Evolutionary conservation across 306 rosid species (phyloP).

Genomic region (Trichosanthes cucumerina): DNA sequence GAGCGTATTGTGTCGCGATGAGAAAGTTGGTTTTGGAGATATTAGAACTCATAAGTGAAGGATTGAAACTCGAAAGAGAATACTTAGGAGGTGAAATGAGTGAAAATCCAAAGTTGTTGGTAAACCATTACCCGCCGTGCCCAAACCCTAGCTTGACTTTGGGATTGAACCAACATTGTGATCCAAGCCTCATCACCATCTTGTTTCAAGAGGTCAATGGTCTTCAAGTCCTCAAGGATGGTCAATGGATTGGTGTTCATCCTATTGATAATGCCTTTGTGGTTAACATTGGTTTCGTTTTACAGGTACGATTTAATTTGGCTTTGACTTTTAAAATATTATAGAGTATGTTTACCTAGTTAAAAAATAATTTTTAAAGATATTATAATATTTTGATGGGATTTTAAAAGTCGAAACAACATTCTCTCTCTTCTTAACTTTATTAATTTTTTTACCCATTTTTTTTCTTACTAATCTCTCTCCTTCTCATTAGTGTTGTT

Average conservation of each 20-base stretch:
- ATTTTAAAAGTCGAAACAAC: too few species aligned
- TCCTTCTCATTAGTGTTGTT: too few species aligned
- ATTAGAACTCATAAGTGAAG: conserved; percentile 46
- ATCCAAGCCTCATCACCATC: conserved; percentile 50
- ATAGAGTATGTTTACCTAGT: not conserved
- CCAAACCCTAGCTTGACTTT: conserved; percentile 65
- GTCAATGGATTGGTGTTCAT: conserved; percentile 29
- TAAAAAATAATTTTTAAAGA: too few species aligned
- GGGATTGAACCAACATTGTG: conserved; percentile 48
- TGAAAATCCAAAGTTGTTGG: conserved; percentile 27
- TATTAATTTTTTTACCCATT: not conserved
- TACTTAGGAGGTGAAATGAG: conserved; percentile 33
- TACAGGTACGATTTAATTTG: conserved; percentile 18
- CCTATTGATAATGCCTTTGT: conserved; percentile 27
- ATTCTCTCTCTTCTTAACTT: not conserved
- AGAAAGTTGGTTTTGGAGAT: conserved; percentile 29
- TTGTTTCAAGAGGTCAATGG: conserved; percentile 49
- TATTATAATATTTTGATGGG: too few species aligned
- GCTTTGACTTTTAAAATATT: not conserved
- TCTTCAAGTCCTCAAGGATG: conserved; percentile 39
- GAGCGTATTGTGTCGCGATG: conserved; percentile 24
- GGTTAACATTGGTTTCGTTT: conserved; percentile 26
- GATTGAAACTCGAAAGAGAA: conserved; percentile 30
- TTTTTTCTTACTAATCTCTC: not conserved
- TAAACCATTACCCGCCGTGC: conserved; percentile 67